phyloP scores from a whole-genome alignment of 495 filamentous ascomycete genomes.

The Rostrohypoxylon terebratum region DNA sequence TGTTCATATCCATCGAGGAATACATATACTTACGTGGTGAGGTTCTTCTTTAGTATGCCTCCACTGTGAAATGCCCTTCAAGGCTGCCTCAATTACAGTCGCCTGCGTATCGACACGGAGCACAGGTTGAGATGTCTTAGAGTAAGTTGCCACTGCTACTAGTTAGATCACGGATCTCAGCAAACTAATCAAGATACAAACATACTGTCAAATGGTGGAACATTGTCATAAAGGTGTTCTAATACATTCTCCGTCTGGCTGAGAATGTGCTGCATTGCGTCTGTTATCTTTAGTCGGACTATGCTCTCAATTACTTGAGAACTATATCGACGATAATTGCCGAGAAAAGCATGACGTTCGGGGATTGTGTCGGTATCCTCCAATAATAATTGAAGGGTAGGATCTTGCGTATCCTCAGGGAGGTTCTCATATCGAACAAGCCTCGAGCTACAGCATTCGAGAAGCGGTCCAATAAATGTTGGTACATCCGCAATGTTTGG shows the following conservation, averaged over 20 bases:
- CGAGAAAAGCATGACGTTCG: conserved; percentile 95
- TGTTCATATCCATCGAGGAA: background rate
- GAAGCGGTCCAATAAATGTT: conserved; percentile 73
- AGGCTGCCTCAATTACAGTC: conserved; percentile 87
- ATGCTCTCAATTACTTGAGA: conserved; percentile 85
- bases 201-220: conserved; percentile 76
- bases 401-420: conserved; percentile 81
- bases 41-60: conserved; percentile 67
- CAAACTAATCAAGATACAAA: conserved; percentile 47
- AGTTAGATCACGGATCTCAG: conserved; percentile 49
- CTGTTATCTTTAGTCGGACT: conserved; percentile 79
- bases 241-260: conserved; percentile 78
- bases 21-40: conserved; percentile 62
- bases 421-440: conserved; percentile 87
- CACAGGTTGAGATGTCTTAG: conserved; percentile 79
- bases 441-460: conserved; percentile 81
- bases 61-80: conserved; percentile 93
- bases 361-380: conserved; percentile 96
- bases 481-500: conserved; percentile 72
- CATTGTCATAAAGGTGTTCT: conserved; percentile 77
- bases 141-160: conserved; percentile 73
- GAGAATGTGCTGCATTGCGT: conserved; percentile 89
- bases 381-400: conserved; percentile 81
- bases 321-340: conserved; percentile 94
- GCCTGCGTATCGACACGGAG: conserved; percentile 89